Conservation (phyloP, 169 alveolate species). For the Condylostoma magnum region DNA sequence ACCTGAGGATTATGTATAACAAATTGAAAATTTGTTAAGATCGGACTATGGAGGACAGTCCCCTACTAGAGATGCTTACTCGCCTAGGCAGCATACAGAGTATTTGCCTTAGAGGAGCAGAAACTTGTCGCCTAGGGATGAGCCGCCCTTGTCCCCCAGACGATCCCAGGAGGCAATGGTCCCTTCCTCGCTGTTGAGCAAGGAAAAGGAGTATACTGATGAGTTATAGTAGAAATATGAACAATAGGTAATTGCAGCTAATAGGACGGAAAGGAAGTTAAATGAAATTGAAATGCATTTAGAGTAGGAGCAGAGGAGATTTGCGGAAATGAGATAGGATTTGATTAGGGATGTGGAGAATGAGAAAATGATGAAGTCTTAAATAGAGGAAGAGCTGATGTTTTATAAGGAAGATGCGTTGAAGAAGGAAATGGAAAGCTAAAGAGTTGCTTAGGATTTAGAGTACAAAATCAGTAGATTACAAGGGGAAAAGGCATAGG, state of each 20-base stretch:
- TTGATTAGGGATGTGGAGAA: slow-evolving; percentile 15
- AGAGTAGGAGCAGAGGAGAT: slow-evolving; percentile 9
- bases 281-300: slow-evolving; percentile 21
- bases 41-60: not conserved
- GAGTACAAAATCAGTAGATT: slow-evolving; percentile 10
- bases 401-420: slow-evolving; percentile 20
- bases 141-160: not conserved
- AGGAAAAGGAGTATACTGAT: not conserved
- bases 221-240: slow-evolving; percentile 14
- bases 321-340: slow-evolving; percentile 21
- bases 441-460: slow-evolving; percentile 10
- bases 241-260: not conserved
- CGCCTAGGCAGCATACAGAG: not conserved
- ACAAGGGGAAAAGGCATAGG: not conserved
- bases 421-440: slow-evolving; percentile 17
- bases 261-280: slow-evolving; percentile 11
- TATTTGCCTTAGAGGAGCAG: not conserved
- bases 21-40: slow-evolving; percentile 16
- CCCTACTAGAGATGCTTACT: not conserved
- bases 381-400: slow-evolving; percentile 24
- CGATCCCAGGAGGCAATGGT: too few species aligned
- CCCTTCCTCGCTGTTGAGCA: too few species aligned
- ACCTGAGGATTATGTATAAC: slow-evolving; percentile 19
- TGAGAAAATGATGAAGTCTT: slow-evolving; percentile 3
- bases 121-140: not conserved